Conservation (phyloP, 208 protist genomes). For the Acanthamoeba royreba region DNA sequence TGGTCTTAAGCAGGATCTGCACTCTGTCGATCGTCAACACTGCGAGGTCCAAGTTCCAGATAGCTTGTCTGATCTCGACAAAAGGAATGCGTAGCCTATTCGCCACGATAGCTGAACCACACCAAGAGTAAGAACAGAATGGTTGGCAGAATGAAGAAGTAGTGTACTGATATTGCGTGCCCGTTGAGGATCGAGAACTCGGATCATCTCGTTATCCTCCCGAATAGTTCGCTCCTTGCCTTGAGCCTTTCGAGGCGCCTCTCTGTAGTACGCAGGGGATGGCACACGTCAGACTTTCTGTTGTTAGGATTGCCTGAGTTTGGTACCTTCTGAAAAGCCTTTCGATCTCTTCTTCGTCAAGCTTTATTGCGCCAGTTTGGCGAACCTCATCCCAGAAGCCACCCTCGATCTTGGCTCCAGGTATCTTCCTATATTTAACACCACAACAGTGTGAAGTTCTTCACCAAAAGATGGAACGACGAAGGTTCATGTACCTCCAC, state of each 20-base stretch:
- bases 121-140: neutral
- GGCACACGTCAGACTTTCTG: too few relatives aligned
- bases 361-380: neutral
- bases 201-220: neutral
- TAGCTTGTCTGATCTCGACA: neutral
- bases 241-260: neutral
- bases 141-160: neutral
- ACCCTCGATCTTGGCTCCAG: neutral
- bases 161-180: neutral
- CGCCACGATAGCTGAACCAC: neutral
- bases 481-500: neutral
- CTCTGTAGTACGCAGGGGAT: neutral
- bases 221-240: neutral
- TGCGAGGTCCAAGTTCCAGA: neutral
- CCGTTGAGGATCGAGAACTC: neutral
- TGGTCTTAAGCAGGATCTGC: constrained; percentile 21
- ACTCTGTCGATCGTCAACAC: neutral
- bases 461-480: neutral
- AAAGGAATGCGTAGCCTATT: neutral
- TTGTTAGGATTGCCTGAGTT: neutral
- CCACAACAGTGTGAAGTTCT: neutral
- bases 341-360: neutral
- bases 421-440: neutral
- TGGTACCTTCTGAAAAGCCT: neutral
- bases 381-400: neutral